These are phyloP conservation scores for Pulveroboletus sp. DNA, from an alignment of 768 basidiomycete species.

Conservation along the genomic window DNA sequence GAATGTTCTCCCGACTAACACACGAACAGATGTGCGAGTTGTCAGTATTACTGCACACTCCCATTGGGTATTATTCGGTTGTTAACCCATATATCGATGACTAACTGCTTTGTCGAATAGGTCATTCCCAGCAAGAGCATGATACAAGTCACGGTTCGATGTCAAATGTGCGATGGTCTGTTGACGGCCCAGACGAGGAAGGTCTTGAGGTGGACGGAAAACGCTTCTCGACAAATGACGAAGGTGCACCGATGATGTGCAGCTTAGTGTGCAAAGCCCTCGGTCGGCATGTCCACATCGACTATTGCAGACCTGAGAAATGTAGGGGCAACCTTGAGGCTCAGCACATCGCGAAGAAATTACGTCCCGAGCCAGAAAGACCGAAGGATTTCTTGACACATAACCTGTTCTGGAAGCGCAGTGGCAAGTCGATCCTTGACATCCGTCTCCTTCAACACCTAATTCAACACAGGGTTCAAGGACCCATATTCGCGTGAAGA, in stretches of 20 bases:
- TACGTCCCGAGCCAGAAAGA: slow-evolving; percentile 44
- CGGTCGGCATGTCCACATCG: slow-evolving; percentile 55
- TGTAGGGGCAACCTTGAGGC: slow-evolving; percentile 42
- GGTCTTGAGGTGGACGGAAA: slow-evolving; percentile 50
- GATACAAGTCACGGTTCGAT: slow-evolving; percentile 62
- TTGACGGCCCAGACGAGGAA: slow-evolving; percentile 49
- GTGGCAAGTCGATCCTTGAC: slow-evolving; percentile 34
- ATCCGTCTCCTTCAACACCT: not conserved
- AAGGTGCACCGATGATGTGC: slow-evolving; percentile 64
- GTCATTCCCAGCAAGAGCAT: slow-evolving; percentile 56
- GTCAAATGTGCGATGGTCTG: slow-evolving; percentile 52
- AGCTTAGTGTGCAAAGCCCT: slow-evolving; percentile 49
- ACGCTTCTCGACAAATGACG: slow-evolving; percentile 49
- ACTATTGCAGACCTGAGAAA: slow-evolving; percentile 46
- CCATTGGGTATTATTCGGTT: slow-evolving; percentile 39
- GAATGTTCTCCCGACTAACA: slow-evolving; percentile 6
- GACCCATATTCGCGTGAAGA: slow-evolving; percentile 62
- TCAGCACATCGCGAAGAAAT: slow-evolving; percentile 40
- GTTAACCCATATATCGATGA: not conserved
- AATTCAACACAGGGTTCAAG: slow-evolving; percentile 46
- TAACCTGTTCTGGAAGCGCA: slow-evolving; percentile 52
- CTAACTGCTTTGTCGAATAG: slow-evolving; percentile 27
- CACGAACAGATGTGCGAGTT: slow-evolving; percentile 44
- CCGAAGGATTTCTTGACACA: slow-evolving; percentile 59
- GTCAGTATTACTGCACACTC: slow-evolving; percentile 57